These are phyloP conservation scores for Aspergillus diversus DNA, from an alignment of 495 filamentous ascomycete species.

Conservation along the genomic window DNA sequence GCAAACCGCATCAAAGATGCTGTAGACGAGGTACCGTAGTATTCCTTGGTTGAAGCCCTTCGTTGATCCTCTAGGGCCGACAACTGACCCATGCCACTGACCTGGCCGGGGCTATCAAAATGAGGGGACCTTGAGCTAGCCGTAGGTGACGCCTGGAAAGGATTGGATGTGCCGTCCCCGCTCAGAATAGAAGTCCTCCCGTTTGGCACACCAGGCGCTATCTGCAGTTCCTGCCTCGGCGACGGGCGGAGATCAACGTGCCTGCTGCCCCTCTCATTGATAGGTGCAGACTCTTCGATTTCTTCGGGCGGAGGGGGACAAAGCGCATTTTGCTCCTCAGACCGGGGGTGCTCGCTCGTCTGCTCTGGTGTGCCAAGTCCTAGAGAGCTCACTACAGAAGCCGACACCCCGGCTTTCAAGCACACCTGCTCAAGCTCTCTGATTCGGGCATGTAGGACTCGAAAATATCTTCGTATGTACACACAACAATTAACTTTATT, in stretches of 20 bases:
- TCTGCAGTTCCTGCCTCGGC: not conserved
- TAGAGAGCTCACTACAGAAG: not conserved
- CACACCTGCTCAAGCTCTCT: constrained; percentile 41
- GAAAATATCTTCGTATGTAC: constrained; percentile 32
- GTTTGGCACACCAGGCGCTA: not conserved
- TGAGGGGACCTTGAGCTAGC: constrained; percentile 14
- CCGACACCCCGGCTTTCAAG: constrained; percentile 31
- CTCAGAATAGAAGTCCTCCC: not conserved
- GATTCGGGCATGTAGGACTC: constrained; percentile 40
- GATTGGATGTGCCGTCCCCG: not conserved
- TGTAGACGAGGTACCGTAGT: constrained; percentile 47
- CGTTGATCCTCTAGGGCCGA: constrained; percentile 30
- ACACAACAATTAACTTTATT: not conserved
- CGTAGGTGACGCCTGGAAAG: not conserved
- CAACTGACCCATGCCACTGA: constrained; percentile 44
- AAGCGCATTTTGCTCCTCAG: too few relatives aligned
- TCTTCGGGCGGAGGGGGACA: too few relatives aligned
- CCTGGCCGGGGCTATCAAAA: constrained; percentile 16
- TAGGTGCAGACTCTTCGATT: not conserved
- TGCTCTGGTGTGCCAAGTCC: not conserved
- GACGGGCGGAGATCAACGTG: not conserved
- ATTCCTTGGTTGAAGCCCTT: constrained; percentile 34
- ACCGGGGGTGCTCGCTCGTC: constrained; percentile 6
- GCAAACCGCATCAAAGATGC: constrained; percentile 49
- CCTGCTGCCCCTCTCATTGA: not conserved